Evolutionary conservation across 2,329 filamentous ascomycete species (phyloP), one percentile per base, ranked within the genome.

Genomic region (Paramyrothecium sp.): DNA sequence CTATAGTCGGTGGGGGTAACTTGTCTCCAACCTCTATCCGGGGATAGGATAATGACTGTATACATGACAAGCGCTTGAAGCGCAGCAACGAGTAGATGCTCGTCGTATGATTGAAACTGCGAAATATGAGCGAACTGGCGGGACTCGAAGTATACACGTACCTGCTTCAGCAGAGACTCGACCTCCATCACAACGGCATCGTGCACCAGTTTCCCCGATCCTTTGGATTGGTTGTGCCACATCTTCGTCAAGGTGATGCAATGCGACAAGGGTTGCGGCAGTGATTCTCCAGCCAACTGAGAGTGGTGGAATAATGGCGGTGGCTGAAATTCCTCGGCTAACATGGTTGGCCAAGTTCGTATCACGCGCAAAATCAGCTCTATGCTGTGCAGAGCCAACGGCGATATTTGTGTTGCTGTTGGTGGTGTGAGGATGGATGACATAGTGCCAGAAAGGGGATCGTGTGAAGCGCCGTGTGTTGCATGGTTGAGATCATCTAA

Each of bases 241-340:
- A 53, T 53, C 30, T 53, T 53, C n/a, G 51, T 53, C 30, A 53
- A 16, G 30, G 51, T 53, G 19, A 53, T 21, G 19, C 51, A 53
- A 33, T 53, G 51, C 11, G 51, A 53, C 30, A 53, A 16, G 11
- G 51, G 51, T 30, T 34, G 51, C 17, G 30, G 51, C 17, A 53
- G 30, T 7, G 26, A 11, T 19, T 11, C 23, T 8, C n/a, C 21
- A 3, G n/a, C 30, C n/a, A 34, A 17, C 8, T 53, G 51, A 3
- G 51, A n/a, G 16, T 41, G n/a, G n/a, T 53, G 51, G 20, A 53
- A 53, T n/a, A 53, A 21, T 3, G 51, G 51, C 3, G 51, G 51
- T 2, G 11, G 51, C 11, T 41, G 30, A 41, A 53, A 53, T 11
- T 41, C 51, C 16, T 53, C 51, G 3, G 33, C 51, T 19, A 53